phyloP scores from a whole-genome alignment of 768 basidiomycete genomes.

The Lactarius indigo region DNA sequence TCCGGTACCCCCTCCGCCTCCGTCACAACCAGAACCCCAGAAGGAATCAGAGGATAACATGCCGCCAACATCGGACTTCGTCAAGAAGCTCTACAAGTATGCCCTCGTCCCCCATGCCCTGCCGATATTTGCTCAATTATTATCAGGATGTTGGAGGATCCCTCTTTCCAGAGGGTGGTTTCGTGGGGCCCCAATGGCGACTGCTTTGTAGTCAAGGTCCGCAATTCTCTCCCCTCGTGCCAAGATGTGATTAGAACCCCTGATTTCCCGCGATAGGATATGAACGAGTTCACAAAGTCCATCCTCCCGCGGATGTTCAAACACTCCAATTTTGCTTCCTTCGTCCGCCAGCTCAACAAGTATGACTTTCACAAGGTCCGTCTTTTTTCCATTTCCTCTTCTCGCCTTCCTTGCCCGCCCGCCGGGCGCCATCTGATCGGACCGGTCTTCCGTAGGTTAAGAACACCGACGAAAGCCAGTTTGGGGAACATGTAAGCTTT shows the following conservation, averaged over 20 bases:
- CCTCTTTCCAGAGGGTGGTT: slow-evolving; percentile 65
- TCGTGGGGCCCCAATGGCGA: slow-evolving; percentile 83
- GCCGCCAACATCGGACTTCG: slow-evolving; percentile 90
- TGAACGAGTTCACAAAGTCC: slow-evolving; percentile 93
- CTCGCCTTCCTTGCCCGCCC: slow-evolving; percentile 5
- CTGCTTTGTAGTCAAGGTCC: slow-evolving; percentile 79
- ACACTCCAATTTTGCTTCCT: slow-evolving; percentile 90
- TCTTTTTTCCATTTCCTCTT: slow-evolving; percentile 10
- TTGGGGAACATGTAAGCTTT: slow-evolving; percentile 50
- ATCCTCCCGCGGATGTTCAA: slow-evolving; percentile 91
- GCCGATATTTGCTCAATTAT: slow-evolving; percentile 4
- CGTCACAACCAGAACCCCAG: slow-evolving; percentile 21
- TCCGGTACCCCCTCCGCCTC: slow-evolving; percentile 23
- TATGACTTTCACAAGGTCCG: slow-evolving; percentile 92
- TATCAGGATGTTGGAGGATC: slow-evolving; percentile 83
- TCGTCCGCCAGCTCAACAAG: slow-evolving; percentile 92
- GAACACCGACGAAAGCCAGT: slow-evolving; percentile 78
- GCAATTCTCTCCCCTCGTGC: slow-evolving; percentile 19
- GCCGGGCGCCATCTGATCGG: slow-evolving; percentile 23
- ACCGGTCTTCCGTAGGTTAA: slow-evolving; percentile 51
- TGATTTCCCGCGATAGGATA: slow-evolving; percentile 50
- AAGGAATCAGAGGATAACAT: slow-evolving; percentile 57
- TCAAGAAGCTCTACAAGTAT: slow-evolving; percentile 91
- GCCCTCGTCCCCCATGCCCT: slow-evolving; percentile 25
- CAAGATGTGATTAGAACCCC: slow-evolving; percentile 15